A percentile compares a stretch with the other conserved stretches of the same genome.
Conservation (phyloP, 805 yeast species). For the Metschnikowia borealis region DNA sequence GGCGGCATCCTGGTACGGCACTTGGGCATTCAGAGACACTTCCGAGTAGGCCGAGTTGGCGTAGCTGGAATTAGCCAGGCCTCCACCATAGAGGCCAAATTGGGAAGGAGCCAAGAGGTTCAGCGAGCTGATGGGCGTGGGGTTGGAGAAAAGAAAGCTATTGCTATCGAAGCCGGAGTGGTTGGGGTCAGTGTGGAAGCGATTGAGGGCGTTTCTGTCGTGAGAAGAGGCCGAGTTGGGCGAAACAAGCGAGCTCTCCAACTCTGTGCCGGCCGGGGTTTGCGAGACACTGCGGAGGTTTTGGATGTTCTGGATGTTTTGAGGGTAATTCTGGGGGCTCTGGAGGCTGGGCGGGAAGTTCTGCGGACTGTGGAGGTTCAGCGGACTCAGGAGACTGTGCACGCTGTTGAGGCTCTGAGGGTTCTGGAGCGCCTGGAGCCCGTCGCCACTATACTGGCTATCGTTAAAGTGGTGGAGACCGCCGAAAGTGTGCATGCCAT, state of each 20-base stretch:
- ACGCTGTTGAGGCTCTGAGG: background rate
- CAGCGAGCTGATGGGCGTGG: conserved; percentile 12
- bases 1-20: conserved; percentile 36
- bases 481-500: background rate
- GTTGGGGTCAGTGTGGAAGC: background rate
- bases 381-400: too few relatives aligned
- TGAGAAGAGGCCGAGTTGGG: conserved; percentile 2
- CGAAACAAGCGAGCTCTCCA: conserved; percentile 1
- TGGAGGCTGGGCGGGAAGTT: too few relatives aligned
- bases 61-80: conserved; percentile 12
- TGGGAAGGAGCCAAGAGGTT: conserved; percentile 19
- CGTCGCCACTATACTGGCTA: too few relatives aligned
- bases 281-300: background rate
- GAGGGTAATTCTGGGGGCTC: too few relatives aligned
- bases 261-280: background rate
- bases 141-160: conserved; percentile 9
- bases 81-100: conserved; percentile 8
- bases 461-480: background rate
- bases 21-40: conserved; percentile 32
- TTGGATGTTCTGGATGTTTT: background rate
- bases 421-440: background rate
- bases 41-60: conserved; percentile 31
- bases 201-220: background rate
- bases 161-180: background rate
- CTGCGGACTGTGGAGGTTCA: too few relatives aligned